Conservation (phyloP, 1,284 basidiomycete genomes). For the Lentinus polychrous region DNA sequence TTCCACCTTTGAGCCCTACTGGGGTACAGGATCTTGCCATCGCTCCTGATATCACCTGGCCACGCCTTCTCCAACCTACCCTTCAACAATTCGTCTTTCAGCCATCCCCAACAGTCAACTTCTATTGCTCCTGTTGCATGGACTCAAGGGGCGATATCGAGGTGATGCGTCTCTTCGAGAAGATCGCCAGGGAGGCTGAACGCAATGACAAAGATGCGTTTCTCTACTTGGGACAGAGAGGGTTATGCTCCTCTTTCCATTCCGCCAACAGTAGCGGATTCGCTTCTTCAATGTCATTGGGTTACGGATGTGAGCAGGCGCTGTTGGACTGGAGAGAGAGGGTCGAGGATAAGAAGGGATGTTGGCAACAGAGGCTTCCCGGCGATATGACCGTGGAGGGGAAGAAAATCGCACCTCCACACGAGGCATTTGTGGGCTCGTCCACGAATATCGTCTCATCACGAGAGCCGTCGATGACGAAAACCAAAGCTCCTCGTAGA, state of each 20-base stretch:
- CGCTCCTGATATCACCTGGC: slow-evolving; percentile 20
- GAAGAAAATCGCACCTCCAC: too few species aligned
- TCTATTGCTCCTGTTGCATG: slow-evolving; percentile 24
- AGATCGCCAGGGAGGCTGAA: slow-evolving; percentile 17
- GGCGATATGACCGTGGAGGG: neutral
- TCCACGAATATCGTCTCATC: too few species aligned
- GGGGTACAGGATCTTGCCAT: slow-evolving; percentile 4
- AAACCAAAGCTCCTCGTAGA: too few species aligned
- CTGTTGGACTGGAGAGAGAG: slow-evolving; percentile 19
- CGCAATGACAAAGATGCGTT: slow-evolving; percentile 11
- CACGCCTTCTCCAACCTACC: slow-evolving; percentile 14
- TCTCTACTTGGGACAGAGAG: slow-evolving; percentile 10
- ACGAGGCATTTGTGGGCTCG: too few species aligned
- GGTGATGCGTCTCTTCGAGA: slow-evolving; percentile 21
- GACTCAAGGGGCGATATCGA: slow-evolving; percentile 21
- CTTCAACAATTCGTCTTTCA: slow-evolving; percentile 19
- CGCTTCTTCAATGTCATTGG: slow-evolving; percentile 1
- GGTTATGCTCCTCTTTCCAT: slow-evolving; percentile 7
- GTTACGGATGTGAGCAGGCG: slow-evolving; percentile 20
- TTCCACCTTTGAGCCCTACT: slow-evolving; percentile 8
- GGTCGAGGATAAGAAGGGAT: slow-evolving; percentile 13
- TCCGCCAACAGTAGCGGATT: slow-evolving; percentile 6
- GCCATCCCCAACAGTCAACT: slow-evolving; percentile 19
- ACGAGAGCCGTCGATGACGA: too few species aligned
- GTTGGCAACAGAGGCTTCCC: slow-evolving; percentile 15